Percentiles rank a stretch among this genome's conserved stretches.
Evolutionary conservation across 2,329 filamentous ascomycete genomes (phyloP).

Genomic region (Purpureocillium takamizusanense): DNA sequence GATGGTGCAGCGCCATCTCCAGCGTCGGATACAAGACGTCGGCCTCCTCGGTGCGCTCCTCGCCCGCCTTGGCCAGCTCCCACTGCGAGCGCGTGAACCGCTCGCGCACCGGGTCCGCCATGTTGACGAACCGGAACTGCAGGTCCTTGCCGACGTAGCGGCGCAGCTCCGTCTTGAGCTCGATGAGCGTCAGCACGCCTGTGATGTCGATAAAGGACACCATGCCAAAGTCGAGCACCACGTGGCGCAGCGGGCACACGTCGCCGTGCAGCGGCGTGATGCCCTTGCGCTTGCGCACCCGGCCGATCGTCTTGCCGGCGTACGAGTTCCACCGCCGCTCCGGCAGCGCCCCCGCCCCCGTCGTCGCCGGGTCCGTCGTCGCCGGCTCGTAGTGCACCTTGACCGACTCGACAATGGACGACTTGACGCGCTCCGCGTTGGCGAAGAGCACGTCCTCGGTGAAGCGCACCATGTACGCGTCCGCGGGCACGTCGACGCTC

Average conservation of each 20-base stretch:
- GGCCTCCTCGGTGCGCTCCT: conserved; percentile 10
- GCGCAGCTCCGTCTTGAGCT: conserved; percentile 36
- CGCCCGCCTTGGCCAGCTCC: conserved; percentile 20
- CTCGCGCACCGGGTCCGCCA: conserved; percentile 30
- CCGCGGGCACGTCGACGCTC: conserved; percentile 26
- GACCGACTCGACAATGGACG: conserved; percentile 37
- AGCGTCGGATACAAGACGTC: conserved; percentile 12
- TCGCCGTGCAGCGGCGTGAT: conserved; percentile 21
- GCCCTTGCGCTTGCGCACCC: conserved; percentile 30
- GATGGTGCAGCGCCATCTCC: conserved; percentile 10
- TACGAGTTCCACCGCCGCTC: conserved; percentile 47
- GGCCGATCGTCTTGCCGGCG: conserved; percentile 34
- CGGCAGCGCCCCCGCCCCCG: conserved; percentile 18
- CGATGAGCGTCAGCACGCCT: conserved; percentile 37
- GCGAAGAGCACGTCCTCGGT: conserved; percentile 51
- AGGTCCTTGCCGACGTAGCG: conserved; percentile 37
- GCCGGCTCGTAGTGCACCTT: conserved; percentile 30
- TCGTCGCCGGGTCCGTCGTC: conserved; percentile 29
- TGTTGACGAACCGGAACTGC: conserved; percentile 38
- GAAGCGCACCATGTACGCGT: conserved; percentile 48
- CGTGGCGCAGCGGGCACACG: conserved; percentile 30
- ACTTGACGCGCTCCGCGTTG: conserved; percentile 47
- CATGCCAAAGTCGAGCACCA: conserved; percentile 43
- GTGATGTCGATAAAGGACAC: conserved; percentile 46
- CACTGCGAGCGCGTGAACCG: conserved; percentile 29